Evolutionary conservation across 371 early-diverging fungal genomes (phyloP), one percentile per base, ranked within the genome.

Genomic region (Apophysomyces ossiformis): DNA sequence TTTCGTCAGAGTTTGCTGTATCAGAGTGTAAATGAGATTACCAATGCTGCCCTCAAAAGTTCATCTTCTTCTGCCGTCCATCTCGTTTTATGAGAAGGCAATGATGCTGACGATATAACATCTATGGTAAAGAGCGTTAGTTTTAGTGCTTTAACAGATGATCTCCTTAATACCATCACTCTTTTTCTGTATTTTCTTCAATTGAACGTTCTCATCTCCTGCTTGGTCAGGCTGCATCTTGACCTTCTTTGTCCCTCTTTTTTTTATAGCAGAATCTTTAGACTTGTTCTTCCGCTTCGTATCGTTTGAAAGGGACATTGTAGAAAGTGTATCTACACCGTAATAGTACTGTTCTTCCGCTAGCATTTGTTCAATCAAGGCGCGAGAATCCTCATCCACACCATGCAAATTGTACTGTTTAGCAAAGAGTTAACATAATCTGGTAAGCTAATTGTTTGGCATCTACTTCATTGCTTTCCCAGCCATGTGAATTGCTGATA

Each of bases 281-380:
- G 60, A 46, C 54, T 50, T 50, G 18, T 32, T n/a, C 21, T 50
- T 50, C 0, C 54, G 57, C 43, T 54, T 46, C 47, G 6, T 35
- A 57, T 9, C 35, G 15, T 18, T 69, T 37, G 35, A 62, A 15
- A 66, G 56, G 4, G 66, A 37, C 39, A 63, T 54, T 18, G 60
- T 54, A 7, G 68, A 47, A 61, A 77, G 47, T 16, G 71, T 71
- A 61, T 78, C 67, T 43, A 47, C 44, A 21, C 85, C 87, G 58
- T 86, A 85, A 68, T 87, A 89, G 60, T 79, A 86, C 58, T 83
- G 81, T 68, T 91, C 90, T 56, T 91, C 91, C 3, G 86, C 89
- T 15, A 91, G 76, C 90, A 91, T 90, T 67, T 85, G 84, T 58
- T 86, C 87, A 68, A 91, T 91, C 57, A 90, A 68, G 47, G 74